Evolutionary conservation across 2,329 filamentous ascomycete species (phyloP), one percentile per base, ranked within the genome.

Genomic region (Fusarium graminum): DNA sequence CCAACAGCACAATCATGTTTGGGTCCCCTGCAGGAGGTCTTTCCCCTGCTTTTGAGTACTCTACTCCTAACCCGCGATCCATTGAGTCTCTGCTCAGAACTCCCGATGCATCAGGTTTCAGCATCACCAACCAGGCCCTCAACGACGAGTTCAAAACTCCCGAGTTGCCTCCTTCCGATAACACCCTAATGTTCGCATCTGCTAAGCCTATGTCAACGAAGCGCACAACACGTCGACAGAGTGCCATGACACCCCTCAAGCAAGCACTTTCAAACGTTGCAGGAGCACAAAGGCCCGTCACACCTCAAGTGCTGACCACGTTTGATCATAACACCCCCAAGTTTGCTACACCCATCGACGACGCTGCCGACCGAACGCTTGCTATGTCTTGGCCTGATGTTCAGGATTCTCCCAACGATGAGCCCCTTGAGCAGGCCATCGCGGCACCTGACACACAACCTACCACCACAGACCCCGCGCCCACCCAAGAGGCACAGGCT

Each of bases 1-100:
- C 39, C 5, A 59, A 65, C 4, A 59, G 63, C 45, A 65, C 62
- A 4, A 34, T 65, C 12, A 8, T 53, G 2, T 65, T 65, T 14
- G n/a, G 52, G 2, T 45, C 49, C 28, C 39, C 47, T 1, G n/a
- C 41, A 5, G 34, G 34, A n/a, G 34, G 16, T 36, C 16, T 36
- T 36, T n/a, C 34, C 16, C 34, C 34, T 36, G 34, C 34, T n/a
- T 36, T 36, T 17, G 16, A n/a, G 16, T 9, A 9, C 7, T n/a
- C 16, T 36, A n/a, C 34, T n/a, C 34, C 34, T n/a, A 36, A 43
- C 7, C 45, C 52, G 34, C 52, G 34, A 22, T 53, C 49, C 14
- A 19, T 59, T 0, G 38, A 59, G 7, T 47, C 25, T 4, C 22
- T 65, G 10, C 41, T 64, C 1, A 28, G 28, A 16, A 65, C 62